phyloP scores from a whole-genome alignment of 1,284 basidiomycete genomes.

The Cerioporus squamosus region DNA sequence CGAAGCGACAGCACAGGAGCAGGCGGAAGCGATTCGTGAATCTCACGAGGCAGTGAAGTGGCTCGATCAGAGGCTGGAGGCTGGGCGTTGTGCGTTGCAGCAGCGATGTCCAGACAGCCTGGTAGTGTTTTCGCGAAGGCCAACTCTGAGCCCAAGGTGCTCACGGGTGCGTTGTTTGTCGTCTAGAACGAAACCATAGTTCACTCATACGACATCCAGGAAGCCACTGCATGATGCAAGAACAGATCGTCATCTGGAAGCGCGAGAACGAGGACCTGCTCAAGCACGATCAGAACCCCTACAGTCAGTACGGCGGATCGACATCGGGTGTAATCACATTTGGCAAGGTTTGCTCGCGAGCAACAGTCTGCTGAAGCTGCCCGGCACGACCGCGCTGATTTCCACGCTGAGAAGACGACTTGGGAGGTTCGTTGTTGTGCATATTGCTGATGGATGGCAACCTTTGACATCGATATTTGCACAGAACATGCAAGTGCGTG shows the following conservation, averaged over 20 bases:
- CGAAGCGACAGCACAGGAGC: constrained; percentile 68
- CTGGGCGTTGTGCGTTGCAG: constrained; percentile 69
- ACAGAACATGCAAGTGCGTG: constrained; percentile 78
- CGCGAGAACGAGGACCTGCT: constrained; percentile 65
- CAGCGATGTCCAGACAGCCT: constrained; percentile 70
- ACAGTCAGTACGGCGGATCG: constrained; percentile 67
- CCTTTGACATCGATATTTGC: no score
- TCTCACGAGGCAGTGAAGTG: constrained; percentile 86
- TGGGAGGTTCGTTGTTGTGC: constrained; percentile 77
- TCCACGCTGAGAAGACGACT: constrained; percentile 90
- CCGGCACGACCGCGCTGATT: constrained; percentile 83
- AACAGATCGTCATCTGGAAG: constrained; percentile 57
- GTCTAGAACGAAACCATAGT: neutral
- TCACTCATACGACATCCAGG: constrained; percentile 43
- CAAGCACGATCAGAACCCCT: constrained; percentile 69
- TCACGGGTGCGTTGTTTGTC: constrained; percentile 55
- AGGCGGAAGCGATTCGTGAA: constrained; percentile 82
- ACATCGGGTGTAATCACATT: constrained; percentile 67
- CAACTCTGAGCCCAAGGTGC: constrained; percentile 77
- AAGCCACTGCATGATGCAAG: constrained; percentile 67
- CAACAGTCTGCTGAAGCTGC: constrained; percentile 65
- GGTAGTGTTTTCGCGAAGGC: constrained; percentile 78
- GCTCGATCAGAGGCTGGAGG: constrained; percentile 76
- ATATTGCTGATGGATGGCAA: no score
- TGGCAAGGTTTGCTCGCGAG: constrained; percentile 66